These are phyloP conservation scores for Aureobasidium sp. DNA, from an alignment of 2,329 filamentous ascomycete genomes.

Conservation along the genomic window DNA sequence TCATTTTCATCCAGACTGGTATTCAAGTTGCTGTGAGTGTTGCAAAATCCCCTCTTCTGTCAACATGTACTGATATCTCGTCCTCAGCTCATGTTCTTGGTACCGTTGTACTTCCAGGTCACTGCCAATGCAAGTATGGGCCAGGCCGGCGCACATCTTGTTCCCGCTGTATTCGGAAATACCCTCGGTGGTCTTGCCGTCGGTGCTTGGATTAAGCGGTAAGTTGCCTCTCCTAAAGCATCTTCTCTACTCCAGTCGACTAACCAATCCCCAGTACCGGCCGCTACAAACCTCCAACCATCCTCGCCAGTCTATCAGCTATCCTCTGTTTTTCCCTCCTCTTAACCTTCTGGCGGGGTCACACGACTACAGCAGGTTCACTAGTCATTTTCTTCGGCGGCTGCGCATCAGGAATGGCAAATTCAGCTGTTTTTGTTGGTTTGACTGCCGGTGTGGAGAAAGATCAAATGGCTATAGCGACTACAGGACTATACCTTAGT, in stretches of 20 bases:
- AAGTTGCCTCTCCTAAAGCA: neutral
- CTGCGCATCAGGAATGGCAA: slow-evolving; percentile 55
- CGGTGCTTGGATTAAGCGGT: slow-evolving; percentile 60
- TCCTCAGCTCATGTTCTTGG: slow-evolving; percentile 62
- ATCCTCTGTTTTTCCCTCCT: slow-evolving; percentile 60
- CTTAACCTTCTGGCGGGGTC: slow-evolving; percentile 63
- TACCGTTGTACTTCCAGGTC: slow-evolving; percentile 76
- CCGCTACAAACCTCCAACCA: slow-evolving; percentile 62
- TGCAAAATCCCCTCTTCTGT: neutral
- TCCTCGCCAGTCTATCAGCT: slow-evolving; percentile 57
- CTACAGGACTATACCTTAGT: slow-evolving; percentile 52
- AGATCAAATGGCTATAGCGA: slow-evolving; percentile 55
- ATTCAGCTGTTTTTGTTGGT: slow-evolving; percentile 54
- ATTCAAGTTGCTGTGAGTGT: slow-evolving; percentile 55
- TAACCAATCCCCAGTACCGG: slow-evolving; percentile 53
- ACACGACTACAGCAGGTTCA: slow-evolving; percentile 62
- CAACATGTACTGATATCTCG: neutral
- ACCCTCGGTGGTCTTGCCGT: slow-evolving; percentile 68
- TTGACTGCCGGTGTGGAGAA: slow-evolving; percentile 53
- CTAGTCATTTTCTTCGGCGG: slow-evolving; percentile 67
- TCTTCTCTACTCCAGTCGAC: slow-evolving; percentile 31
- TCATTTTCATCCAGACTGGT: slow-evolving; percentile 58
- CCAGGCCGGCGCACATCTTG: slow-evolving; percentile 64
- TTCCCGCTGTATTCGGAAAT: slow-evolving; percentile 75
- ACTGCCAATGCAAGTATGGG: slow-evolving; percentile 65